Percentiles rank a stretch among this genome's conserved stretches.
These are phyloP conservation scores for Colletotrichum sp. DNA, from an alignment of 2,329 filamentous ascomycete genomes.

Conservation along the genomic window DNA sequence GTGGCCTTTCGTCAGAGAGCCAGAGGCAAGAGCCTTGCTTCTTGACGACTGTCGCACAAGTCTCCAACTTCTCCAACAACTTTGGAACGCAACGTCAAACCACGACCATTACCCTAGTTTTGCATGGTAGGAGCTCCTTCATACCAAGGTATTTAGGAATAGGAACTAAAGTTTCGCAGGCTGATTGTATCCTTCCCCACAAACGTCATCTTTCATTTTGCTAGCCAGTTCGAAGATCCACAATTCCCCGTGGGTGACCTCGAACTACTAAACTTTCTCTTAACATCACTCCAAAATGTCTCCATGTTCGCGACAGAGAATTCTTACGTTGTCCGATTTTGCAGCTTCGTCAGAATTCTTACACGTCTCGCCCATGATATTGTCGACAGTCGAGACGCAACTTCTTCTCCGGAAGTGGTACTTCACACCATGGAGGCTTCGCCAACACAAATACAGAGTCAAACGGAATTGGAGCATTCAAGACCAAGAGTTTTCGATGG, in stretches of 20 bases:
- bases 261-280: neutral
- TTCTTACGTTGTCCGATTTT: neutral
- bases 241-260: neutral
- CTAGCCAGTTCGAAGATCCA: neutral
- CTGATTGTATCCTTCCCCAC: neutral
- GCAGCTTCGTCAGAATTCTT: neutral
- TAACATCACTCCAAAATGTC: neutral
- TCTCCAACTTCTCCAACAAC: neutral
- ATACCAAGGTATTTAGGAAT: neutral
- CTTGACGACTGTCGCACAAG: neutral
- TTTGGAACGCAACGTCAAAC: neutral
- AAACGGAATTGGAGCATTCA: neutral
- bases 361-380: neutral
- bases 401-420: neutral
- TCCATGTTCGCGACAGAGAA: neutral
- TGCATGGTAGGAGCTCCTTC: neutral
- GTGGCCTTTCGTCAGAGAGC: neutral
- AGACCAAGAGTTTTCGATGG: neutral
- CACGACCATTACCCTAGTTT: neutral
- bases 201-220: neutral
- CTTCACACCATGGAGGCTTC: neutral
- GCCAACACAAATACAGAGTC: neutral
- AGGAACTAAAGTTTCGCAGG: neutral
- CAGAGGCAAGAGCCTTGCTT: neutral
- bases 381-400: neutral